Conservation (phyloP, 1,284 basidiomycete species). For the Trichosporon coremiiforme region DNA sequence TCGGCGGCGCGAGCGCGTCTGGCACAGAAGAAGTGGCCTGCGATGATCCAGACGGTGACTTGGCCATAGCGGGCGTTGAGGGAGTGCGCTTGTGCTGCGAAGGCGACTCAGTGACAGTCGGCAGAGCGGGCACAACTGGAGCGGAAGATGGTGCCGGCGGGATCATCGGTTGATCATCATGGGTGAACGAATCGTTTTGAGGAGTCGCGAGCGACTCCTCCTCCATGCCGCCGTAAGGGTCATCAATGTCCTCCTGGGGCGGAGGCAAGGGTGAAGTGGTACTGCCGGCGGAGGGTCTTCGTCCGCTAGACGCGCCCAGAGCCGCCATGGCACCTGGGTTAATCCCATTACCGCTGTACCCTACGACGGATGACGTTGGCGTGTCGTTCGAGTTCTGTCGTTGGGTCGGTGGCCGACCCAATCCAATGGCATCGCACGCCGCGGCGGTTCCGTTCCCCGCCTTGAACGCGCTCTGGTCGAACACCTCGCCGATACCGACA, state of each 20-base stretch:
- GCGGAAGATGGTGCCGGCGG: neutral
- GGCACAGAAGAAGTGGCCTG: neutral
- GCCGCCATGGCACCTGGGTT: neutral
- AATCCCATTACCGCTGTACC: neutral
- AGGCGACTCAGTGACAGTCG: slow-evolving; percentile 17
- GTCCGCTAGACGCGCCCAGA: slow-evolving; percentile 8
- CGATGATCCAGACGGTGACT: neutral
- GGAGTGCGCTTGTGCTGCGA: slow-evolving; percentile 8
- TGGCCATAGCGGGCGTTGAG: neutral
- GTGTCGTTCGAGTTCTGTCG: neutral
- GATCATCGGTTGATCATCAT: slow-evolving; percentile 7
- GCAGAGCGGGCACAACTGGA: neutral
- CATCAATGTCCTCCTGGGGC: slow-evolving; percentile 8
- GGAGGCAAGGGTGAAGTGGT: slow-evolving; percentile 21
- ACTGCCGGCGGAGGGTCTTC: slow-evolving; percentile 9
- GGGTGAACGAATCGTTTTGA: neutral
- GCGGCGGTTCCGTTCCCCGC: neutral
- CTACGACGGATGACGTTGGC: neutral
- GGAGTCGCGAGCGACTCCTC: slow-evolving; percentile 21
- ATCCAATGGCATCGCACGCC: neutral
- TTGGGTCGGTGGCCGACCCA: neutral
- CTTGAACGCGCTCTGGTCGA: slow-evolving; percentile 2
- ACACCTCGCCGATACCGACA: neutral
- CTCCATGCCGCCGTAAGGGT: slow-evolving; percentile 22
- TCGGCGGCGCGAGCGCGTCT: neutral